phyloP scores from a whole-genome alignment of 768 basidiomycete species.

The Coprinopsis sp. region DNA sequence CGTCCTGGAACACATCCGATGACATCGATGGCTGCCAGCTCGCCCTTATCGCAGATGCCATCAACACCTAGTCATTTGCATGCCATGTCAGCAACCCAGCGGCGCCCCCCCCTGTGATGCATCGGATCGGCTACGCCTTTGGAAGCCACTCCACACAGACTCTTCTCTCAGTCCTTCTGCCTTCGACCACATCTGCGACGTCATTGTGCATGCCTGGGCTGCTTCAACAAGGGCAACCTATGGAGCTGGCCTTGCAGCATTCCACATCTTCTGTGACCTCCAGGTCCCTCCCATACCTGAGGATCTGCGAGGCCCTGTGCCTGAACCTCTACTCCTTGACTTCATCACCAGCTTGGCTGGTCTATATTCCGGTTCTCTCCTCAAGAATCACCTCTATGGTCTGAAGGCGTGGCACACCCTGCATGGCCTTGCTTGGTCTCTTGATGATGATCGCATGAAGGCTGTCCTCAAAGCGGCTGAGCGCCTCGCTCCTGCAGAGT shows the following conservation, averaged over 20 bases:
- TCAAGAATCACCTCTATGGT: conserved; percentile 20
- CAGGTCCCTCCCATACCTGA: conserved; percentile 21
- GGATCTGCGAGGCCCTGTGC: conserved; percentile 17
- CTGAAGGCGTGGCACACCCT: conserved; percentile 31
- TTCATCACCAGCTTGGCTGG: conserved; percentile 24
- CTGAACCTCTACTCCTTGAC: conserved; percentile 17
- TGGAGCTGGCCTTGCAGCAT: conserved; percentile 26
- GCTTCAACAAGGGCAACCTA: conserved; percentile 25
- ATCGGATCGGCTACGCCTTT: conserved; percentile 18
- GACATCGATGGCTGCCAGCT: conserved; percentile 24
- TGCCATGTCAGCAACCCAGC: conserved; percentile 12
- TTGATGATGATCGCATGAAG: conserved; percentile 7
- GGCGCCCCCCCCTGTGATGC: conserved; percentile 5
- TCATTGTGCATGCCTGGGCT: conserved; percentile 19
- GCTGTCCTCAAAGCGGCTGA: conserved; percentile 9
- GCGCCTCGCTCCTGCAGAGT: conserved; percentile 10
- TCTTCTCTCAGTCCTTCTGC: conserved; percentile 11
- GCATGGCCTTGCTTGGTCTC: conserved; percentile 20
- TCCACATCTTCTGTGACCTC: conserved; percentile 31
- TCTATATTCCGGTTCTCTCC: conserved; percentile 12
- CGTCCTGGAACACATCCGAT: conserved; percentile 27
- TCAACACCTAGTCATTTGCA: conserved; percentile 25
- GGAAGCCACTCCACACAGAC: conserved; percentile 16
- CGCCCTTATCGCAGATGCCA: conserved; percentile 28
- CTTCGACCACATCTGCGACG: conserved; percentile 17